phyloP scores from a whole-genome alignment of 768 basidiomycete species.

The Amanita inopinata region DNA sequence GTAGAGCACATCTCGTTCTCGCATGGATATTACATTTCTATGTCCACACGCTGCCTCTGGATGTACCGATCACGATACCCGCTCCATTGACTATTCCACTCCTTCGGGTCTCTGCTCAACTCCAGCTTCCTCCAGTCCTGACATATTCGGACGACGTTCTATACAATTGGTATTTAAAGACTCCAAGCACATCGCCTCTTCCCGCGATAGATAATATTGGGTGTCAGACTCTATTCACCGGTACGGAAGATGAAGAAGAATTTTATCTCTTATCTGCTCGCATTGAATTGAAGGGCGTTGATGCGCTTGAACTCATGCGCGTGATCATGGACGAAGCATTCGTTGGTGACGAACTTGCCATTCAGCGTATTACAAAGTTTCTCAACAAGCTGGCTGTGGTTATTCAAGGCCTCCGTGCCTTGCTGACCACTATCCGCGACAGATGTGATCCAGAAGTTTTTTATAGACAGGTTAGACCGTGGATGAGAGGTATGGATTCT shows the following conservation, averaged over 20 bases:
- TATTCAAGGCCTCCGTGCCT: conserved; percentile 49
- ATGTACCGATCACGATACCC: conserved; percentile 56
- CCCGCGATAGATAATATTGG: conserved; percentile 36
- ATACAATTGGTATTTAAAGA: conserved; percentile 68
- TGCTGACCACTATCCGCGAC: conserved; percentile 56
- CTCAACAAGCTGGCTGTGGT: conserved; percentile 52
- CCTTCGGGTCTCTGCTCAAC: conserved; percentile 54
- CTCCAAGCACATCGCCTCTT: no score
- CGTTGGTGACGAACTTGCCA: conserved; percentile 57
- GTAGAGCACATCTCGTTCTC: conserved; percentile 71
- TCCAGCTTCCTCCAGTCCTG: conserved; percentile 81
- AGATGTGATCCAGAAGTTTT: conserved; percentile 68
- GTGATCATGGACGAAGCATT: conserved; percentile 82
- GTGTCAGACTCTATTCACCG: conserved; percentile 67
- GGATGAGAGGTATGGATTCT: conserved; percentile 69
- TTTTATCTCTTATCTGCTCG: conserved; percentile 86
- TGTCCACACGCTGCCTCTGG: conserved; percentile 53
- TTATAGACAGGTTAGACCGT: conserved; percentile 66
- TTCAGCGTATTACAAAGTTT: conserved; percentile 54
- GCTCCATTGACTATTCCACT: conserved; percentile 67
- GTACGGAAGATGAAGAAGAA: conserved; percentile 73
- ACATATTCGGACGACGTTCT: conserved; percentile 92
- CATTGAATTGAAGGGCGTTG: conserved; percentile 79
- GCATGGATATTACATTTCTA: conserved; percentile 76
- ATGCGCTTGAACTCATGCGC: conserved; percentile 80